Evolutionary conservation across 768 basidiomycete species (phyloP).

Genomic region (Rhodotorula toruloides): DNA sequence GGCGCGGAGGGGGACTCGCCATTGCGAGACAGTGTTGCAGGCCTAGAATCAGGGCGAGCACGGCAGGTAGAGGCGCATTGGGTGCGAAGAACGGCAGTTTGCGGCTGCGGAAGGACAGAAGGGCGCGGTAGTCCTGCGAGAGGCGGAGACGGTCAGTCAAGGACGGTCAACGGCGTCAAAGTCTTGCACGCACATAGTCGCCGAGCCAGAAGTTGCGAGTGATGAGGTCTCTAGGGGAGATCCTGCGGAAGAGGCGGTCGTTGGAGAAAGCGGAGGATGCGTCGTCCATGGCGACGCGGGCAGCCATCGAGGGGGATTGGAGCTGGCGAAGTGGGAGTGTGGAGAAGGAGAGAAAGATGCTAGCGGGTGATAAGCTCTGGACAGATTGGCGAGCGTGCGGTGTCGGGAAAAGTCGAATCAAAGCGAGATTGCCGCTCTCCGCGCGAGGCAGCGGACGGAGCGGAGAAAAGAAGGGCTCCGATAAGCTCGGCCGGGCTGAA

Average conservation of each 20-base stretch:
- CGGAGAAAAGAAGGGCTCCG: no score
- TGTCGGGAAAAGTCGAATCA: no score
- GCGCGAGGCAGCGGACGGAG: no score
- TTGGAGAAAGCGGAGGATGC: no score
- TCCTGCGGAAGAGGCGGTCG: background rate
- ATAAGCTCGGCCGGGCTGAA: no score
- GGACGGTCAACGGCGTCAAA: no score
- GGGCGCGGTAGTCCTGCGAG: constrained; percentile 1
- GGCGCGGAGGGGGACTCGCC: background rate
- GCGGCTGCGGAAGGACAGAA: background rate
- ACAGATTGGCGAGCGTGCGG: no score
- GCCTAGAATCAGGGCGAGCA: constrained; percentile 66
- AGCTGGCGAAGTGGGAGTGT: no score
- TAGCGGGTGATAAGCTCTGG: no score
- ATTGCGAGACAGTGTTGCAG: constrained; percentile 41
- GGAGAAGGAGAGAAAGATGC: no score
- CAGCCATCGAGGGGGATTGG: background rate
- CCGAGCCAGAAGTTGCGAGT: constrained; percentile 7
- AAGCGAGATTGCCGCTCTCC: no score
- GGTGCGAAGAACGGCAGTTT: constrained; percentile 16
- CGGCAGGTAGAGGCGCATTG: background rate
- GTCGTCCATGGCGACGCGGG: background rate
- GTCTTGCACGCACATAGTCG: background rate
- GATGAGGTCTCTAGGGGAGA: background rate
- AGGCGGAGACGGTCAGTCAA: background rate